Evolutionary conservation across 1,284 basidiomycete genomes (phyloP).

Genomic region (Mycena citricolor): DNA sequence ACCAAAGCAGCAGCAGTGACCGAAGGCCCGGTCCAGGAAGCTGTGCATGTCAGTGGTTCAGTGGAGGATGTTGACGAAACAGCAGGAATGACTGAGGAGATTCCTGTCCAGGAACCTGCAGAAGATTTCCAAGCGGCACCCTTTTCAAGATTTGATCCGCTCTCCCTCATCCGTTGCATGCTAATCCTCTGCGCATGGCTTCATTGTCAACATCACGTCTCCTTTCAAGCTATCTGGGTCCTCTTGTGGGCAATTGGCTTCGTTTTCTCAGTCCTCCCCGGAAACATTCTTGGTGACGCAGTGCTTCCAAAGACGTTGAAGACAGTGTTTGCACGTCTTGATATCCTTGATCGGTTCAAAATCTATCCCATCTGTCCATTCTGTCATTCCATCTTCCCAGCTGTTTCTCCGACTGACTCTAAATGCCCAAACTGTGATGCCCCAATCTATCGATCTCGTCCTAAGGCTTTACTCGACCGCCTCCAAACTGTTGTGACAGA

Average conservation of each 20-base stretch:
- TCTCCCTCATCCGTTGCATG: constrained; percentile 2
- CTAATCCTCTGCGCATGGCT: constrained; percentile 25
- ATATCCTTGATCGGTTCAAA: constrained; percentile 26
- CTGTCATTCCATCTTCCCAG: constrained; percentile 21
- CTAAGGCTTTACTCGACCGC: no score
- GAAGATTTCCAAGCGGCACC: no score
- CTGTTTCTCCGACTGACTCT: not conserved
- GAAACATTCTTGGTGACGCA: constrained; percentile 15
- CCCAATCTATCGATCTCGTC: no score
- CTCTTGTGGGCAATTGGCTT: constrained; percentile 20
- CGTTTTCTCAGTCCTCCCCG: constrained; percentile 24
- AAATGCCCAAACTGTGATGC: no score
- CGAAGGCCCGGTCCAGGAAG: no score
- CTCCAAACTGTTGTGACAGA: no score
- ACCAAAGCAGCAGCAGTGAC: no score
- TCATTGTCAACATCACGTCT: constrained; percentile 27
- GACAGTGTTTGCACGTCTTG: constrained; percentile 25
- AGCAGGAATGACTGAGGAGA: no score
- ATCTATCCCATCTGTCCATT: constrained; percentile 24
- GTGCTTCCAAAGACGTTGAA: constrained; percentile 25
- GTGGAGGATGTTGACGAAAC: no score
- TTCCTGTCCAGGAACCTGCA: no score
- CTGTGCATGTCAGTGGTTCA: no score
- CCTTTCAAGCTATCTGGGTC: constrained; percentile 25
- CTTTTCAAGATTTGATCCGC: no score